Evolutionary conservation across 495 filamentous ascomycete species (phyloP).

Genomic region (Neurospora sublineolata): DNA sequence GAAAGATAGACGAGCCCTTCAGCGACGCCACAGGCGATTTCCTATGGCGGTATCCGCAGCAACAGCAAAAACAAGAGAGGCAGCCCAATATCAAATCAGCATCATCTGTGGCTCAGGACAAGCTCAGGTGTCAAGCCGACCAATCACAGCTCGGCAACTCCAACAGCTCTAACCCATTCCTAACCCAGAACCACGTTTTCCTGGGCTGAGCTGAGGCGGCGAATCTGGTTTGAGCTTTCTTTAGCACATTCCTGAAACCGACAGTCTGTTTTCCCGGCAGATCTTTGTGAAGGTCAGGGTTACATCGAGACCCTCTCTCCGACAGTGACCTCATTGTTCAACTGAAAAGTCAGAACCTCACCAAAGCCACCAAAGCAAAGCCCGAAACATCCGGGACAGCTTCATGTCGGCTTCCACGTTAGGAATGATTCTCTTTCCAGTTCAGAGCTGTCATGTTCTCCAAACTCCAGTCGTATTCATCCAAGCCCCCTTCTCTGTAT

Average conservation of each 20-base stretch:
- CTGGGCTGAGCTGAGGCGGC: neutral
- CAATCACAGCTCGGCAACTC: neutral
- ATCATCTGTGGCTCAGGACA: neutral
- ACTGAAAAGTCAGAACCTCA: neutral
- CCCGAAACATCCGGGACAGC: neutral
- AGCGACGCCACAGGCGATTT: conserved; percentile 17
- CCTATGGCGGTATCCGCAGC: neutral
- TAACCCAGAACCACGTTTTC: neutral
- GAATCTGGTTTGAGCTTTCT: neutral
- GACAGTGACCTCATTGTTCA: neutral
- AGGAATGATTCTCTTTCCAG: neutral
- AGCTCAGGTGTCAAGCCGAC: neutral
- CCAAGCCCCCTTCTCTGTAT: neutral
- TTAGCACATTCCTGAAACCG: neutral
- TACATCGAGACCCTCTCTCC: neutral
- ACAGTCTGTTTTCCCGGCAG: neutral
- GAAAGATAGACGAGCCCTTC: conserved; percentile 21
- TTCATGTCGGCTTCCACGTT: neutral
- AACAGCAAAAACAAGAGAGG: neutral
- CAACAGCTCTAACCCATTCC: neutral
- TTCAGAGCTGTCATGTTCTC: neutral
- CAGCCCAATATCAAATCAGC: neutral
- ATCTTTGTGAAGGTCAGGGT: neutral
- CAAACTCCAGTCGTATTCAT: neutral
- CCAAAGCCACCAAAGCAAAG: neutral